A percentile compares a stretch with the other conserved stretches of the same genome.
Evolutionary conservation across 2,329 filamentous ascomycete genomes (phyloP).

Genomic region (Monosporascus sp.): DNA sequence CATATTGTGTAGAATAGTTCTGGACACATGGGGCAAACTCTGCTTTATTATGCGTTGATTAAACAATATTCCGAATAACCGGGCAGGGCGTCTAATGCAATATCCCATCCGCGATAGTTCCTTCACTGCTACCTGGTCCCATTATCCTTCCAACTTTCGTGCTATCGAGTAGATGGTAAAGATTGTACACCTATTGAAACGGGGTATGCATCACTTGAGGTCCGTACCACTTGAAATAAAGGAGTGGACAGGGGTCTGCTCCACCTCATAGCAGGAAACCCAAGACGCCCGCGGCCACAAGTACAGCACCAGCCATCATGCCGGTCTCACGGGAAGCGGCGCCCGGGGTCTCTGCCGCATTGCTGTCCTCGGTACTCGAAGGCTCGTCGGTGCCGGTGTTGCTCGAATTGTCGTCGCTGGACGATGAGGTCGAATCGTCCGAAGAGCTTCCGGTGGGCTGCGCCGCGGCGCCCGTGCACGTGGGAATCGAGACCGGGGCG

Average conservation of each 20-base stretch:
- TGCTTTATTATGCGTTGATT: no score
- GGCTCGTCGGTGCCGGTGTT: not conserved
- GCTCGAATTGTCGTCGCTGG: not conserved
- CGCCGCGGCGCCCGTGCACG: conserved; percentile 6
- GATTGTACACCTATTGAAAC: no score
- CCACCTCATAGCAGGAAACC: conserved; percentile 7
- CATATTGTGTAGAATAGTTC: no score
- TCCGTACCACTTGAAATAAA: conserved; percentile 5
- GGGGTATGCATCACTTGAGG: not conserved
- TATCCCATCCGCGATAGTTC: no score
- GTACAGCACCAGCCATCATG: conserved; percentile 10
- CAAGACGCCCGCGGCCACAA: conserved; percentile 13
- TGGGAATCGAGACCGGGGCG: conserved; percentile 8
- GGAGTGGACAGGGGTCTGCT: conserved; percentile 1
- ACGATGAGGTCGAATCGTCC: not conserved
- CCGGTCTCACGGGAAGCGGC: conserved; percentile 15
- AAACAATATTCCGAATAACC: no score
- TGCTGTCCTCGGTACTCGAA: not conserved
- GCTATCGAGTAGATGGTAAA: no score
- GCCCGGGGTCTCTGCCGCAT: not conserved
- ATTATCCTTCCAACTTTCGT: no score
- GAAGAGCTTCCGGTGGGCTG: no score
- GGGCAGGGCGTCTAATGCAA: no score
- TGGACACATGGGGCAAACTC: rapidly evolving
- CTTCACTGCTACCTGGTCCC: no score